These are phyloP conservation scores for Wakefieldia striispora DNA, from an alignment of 768 basidiomycete genomes.

Conservation along the genomic window DNA sequence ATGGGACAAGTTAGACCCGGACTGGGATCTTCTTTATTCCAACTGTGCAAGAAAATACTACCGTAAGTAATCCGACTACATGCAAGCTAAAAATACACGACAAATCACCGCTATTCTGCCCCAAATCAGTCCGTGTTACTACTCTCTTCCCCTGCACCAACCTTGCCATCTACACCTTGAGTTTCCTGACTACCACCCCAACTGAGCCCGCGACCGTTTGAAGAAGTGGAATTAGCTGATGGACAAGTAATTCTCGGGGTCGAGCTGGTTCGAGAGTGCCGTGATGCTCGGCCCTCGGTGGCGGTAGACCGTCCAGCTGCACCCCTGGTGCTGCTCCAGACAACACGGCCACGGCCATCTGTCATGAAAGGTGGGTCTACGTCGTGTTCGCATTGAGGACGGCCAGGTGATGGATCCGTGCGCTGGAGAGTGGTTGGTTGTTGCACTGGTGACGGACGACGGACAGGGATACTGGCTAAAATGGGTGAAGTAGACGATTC, in stretches of 20 bases:
- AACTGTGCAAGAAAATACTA: not conserved
- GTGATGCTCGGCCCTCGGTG: slow-evolving; percentile 21
- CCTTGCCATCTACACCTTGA: slow-evolving; percentile 18
- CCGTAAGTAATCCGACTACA: not conserved
- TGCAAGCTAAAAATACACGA: slow-evolving; percentile 13
- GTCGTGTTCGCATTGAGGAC: slow-evolving; percentile 31
- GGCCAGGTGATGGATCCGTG: slow-evolving; percentile 4
- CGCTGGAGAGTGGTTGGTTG: slow-evolving; percentile 2
- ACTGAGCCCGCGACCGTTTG: slow-evolving; percentile 16
- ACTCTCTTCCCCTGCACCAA: slow-evolving; percentile 10
- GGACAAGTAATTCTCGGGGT: slow-evolving; percentile 17
- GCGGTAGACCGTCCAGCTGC: slow-evolving; percentile 14
- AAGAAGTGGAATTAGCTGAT: slow-evolving; percentile 7
- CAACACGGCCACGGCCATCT: slow-evolving; percentile 62
- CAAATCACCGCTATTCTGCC: not conserved
- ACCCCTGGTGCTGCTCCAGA: slow-evolving; percentile 37
- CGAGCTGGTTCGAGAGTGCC: slow-evolving; percentile 22
- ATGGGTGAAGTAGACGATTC: not conserved
- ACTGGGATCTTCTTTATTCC: no score
- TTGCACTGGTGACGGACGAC: slow-evolving; percentile 2
- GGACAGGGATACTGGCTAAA: not conserved
- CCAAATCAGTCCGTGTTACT: slow-evolving; percentile 11
- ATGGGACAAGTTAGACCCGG: no score
- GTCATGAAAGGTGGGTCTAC: slow-evolving; percentile 55
- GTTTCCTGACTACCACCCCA: slow-evolving; percentile 23